Percentiles rank a stretch among this genome's conserved stretches.
Evolutionary conservation across 108 stramenopile species (phyloP).

Genomic region (Fistulifera solaris): DNA sequence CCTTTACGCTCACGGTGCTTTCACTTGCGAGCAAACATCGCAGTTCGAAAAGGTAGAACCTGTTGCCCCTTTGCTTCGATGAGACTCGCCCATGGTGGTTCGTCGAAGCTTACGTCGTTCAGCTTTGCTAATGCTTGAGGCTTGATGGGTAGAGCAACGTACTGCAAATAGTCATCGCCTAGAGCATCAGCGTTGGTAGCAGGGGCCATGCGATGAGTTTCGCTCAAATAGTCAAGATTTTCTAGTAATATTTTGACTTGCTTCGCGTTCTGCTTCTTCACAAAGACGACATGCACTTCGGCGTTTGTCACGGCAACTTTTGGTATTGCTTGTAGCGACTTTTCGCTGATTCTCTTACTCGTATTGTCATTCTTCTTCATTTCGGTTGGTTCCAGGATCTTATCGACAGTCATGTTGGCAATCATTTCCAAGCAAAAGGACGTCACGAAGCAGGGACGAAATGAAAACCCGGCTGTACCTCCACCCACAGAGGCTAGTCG

Average conservation of each 20-base stretch:
- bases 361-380: background rate
- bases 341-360: background rate
- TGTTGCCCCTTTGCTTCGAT: background rate
- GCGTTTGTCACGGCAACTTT: background rate
- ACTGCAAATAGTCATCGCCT: background rate
- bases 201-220: slow-evolving; percentile 55
- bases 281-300: slow-evolving; percentile 48
- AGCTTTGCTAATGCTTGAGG: slow-evolving; percentile 1
- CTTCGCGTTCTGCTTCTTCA: slow-evolving; percentile 44
- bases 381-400: slow-evolving; percentile 4
- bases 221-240: slow-evolving; percentile 39
- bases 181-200: slow-evolving; percentile 5
- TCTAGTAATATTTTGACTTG: slow-evolving; percentile 38
- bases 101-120: background rate
- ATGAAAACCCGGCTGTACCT: slow-evolving; percentile 71
- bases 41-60: background rate
- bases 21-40: slow-evolving; percentile 6
- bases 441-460: slow-evolving; percentile 58
- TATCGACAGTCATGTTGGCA: background rate
- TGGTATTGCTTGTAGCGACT: background rate
- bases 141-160: slow-evolving; percentile 37
- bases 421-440: slow-evolving; percentile 10
- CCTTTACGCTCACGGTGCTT: slow-evolving; percentile 2
- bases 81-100: background rate
- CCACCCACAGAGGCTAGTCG: slow-evolving; percentile 36